These are phyloP conservation scores for Thalia dealbata DNA, from an alignment of 176 grass and related monocot genomes.

Conservation along the genomic window DNA sequence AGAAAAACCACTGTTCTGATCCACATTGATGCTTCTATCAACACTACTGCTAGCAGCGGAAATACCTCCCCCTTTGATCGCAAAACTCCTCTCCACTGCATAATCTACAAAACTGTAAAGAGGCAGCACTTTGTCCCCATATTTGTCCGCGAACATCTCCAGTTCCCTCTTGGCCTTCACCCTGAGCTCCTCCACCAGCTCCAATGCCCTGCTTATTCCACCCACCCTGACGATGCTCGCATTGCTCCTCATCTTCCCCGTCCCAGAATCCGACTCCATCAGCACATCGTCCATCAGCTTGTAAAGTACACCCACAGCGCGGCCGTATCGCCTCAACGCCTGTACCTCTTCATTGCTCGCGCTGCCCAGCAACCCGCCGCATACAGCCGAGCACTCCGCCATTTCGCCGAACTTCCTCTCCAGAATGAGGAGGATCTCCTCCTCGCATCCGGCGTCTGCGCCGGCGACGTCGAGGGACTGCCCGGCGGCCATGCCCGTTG, in stretches of 20 bases:
- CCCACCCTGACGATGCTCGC: constrained; percentile 48
- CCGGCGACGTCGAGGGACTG: constrained; percentile 71
- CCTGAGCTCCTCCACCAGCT: constrained; percentile 66
- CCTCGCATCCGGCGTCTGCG: constrained; percentile 50
- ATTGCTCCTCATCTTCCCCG: constrained; percentile 80
- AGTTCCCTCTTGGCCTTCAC: constrained; percentile 68
- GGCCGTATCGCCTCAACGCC: constrained; percentile 61
- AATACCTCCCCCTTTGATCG: background rate
- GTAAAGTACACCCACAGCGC: constrained; percentile 78
- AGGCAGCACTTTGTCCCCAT: constrained; percentile 28
- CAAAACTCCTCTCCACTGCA: background rate
- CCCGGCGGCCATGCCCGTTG: constrained; percentile 77
- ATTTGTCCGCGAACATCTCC: constrained; percentile 44
- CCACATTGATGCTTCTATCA: background rate
- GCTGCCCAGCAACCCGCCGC: constrained; percentile 73
- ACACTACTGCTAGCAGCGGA: background rate
- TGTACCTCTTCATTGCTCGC: constrained; percentile 48
- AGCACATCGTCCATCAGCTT: constrained; percentile 77
- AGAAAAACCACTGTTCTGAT: background rate
- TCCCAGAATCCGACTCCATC: constrained; percentile 38
- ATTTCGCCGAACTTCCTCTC: constrained; percentile 93
- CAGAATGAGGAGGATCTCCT: constrained; percentile 60
- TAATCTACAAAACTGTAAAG: background rate
- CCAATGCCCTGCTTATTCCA: constrained; percentile 57
- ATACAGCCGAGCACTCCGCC: constrained; percentile 83